phyloP scores from a whole-genome alignment of 75 land plant genomes.

The Gnetum montanum region DNA sequence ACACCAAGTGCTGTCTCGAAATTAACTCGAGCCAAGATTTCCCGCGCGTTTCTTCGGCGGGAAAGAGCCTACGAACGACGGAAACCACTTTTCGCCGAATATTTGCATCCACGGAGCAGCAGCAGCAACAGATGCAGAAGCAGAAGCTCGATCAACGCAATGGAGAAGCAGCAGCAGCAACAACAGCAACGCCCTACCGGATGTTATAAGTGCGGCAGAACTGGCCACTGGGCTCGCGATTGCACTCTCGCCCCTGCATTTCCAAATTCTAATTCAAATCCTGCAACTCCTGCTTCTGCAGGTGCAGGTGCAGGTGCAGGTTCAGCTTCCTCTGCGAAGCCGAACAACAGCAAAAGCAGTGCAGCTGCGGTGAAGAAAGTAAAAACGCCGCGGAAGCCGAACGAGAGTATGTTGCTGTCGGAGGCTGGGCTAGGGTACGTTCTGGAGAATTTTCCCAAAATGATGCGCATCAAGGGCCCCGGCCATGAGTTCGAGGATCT shows the following conservation, averaged over 20 bases:
- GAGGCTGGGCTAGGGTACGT: conserved; percentile 81
- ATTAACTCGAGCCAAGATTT: too few species aligned
- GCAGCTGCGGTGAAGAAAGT: conserved; percentile 13
- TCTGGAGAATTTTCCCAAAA: conserved; percentile 76
- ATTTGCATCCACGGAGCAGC: too few species aligned
- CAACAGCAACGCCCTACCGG: conserved; percentile 66
- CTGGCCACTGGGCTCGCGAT: conserved; percentile 95
- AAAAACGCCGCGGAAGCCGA: conserved; percentile 46
- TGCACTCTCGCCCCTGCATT: conserved; percentile 43
- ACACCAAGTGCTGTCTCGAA: too few species aligned
- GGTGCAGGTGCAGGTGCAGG: not conserved
- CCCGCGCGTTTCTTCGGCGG: too few species aligned
- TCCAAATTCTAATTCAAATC: conserved; percentile 9
- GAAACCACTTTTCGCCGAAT: too few species aligned
- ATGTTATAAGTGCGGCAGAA: conserved; percentile 90
- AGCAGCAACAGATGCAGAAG: too few species aligned
- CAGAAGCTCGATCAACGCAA: too few species aligned
- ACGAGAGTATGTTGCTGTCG: conserved; percentile 73
- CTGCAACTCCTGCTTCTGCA: conserved; percentile 4
- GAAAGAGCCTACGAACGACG: too few species aligned
- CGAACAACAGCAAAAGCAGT: too few species aligned
- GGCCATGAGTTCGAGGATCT: conserved; percentile 66
- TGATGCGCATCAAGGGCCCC: conserved; percentile 60
- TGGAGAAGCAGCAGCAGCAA: not conserved
- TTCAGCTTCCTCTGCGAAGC: not conserved